Conservation (phyloP, 768 basidiomycete genomes). For the Trametes cingulata region DNA sequence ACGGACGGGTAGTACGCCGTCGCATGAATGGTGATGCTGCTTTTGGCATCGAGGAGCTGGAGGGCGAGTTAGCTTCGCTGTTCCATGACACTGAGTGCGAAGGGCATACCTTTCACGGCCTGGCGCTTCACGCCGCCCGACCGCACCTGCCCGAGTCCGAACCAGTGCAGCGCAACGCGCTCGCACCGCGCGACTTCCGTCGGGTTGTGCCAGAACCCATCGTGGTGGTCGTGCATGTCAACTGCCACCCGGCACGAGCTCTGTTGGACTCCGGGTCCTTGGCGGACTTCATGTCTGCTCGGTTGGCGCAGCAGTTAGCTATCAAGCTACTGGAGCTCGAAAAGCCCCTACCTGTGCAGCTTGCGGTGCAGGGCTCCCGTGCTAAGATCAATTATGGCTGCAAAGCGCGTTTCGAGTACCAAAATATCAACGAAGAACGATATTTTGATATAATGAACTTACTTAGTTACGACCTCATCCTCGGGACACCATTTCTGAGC, state of each 20-base stretch:
- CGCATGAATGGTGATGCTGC: background rate
- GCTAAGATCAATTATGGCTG: constrained; percentile 25
- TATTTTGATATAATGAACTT: constrained; percentile 27
- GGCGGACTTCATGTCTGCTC: constrained; percentile 24
- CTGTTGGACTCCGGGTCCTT: constrained; percentile 29
- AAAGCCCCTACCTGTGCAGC: constrained; percentile 26
- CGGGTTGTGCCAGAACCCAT: background rate
- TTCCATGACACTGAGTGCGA: background rate
- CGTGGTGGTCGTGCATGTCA: constrained; percentile 5
- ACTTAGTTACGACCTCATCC: constrained; percentile 25
- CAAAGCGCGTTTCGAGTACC: constrained; percentile 17
- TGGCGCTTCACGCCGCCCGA: background rate
- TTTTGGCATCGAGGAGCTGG: background rate
- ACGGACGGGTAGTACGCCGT: background rate
- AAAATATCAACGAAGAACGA: constrained; percentile 13
- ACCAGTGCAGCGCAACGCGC: constrained; percentile 9
- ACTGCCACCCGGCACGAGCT: constrained; percentile 10
- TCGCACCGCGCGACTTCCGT: background rate
- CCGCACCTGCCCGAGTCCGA: background rate
- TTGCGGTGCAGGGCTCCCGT: constrained; percentile 35
- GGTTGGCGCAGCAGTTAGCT: constrained; percentile 22
- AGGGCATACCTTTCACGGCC: background rate
- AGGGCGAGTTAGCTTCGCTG: background rate
- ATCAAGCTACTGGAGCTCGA: constrained; percentile 5
- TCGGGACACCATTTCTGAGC: constrained; percentile 30